Evolutionary conservation across 2,329 filamentous ascomycete species (phyloP).

Genomic region (Fusarium goolgardi): DNA sequence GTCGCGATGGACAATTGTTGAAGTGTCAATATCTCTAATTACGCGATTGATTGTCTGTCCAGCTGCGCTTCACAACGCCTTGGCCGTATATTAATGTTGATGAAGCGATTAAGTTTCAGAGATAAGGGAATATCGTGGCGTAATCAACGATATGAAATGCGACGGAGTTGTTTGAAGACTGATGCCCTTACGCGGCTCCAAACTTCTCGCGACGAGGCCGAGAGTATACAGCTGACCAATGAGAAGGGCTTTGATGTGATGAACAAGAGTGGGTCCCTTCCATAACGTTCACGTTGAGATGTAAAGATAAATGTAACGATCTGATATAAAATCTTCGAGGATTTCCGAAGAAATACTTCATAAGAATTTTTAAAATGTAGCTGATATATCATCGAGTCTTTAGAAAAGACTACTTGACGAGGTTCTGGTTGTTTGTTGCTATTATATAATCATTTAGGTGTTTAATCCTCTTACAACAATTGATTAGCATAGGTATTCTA

Average conservation of each 20-base stretch:
- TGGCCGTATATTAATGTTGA: not conserved
- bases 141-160: constrained; percentile 33
- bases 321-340: not conserved
- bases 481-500: too few species aligned
- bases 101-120: constrained; percentile 16
- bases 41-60: constrained; percentile 34
- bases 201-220: constrained; percentile 56
- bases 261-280: constrained; percentile 36
- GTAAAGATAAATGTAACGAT: not conserved
- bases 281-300: not conserved
- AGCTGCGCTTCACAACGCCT: constrained; percentile 1
- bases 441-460: not conserved
- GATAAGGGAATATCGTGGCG: constrained; percentile 40
- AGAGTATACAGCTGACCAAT: constrained; percentile 45
- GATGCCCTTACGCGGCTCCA: constrained; percentile 48
- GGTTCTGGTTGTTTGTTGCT: not conserved
- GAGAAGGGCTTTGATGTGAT: not conserved
- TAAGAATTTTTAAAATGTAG: too few species aligned
- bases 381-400: fast-evolving
- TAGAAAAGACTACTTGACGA: not conserved
- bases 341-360: not conserved
- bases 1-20: constrained; percentile 36
- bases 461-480: too few species aligned
- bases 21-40: constrained; percentile 29
- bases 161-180: constrained; percentile 42